Evolutionary conservation across 2,329 filamentous ascomycete species (phyloP).

Genomic region (Aphanocladium album): DNA sequence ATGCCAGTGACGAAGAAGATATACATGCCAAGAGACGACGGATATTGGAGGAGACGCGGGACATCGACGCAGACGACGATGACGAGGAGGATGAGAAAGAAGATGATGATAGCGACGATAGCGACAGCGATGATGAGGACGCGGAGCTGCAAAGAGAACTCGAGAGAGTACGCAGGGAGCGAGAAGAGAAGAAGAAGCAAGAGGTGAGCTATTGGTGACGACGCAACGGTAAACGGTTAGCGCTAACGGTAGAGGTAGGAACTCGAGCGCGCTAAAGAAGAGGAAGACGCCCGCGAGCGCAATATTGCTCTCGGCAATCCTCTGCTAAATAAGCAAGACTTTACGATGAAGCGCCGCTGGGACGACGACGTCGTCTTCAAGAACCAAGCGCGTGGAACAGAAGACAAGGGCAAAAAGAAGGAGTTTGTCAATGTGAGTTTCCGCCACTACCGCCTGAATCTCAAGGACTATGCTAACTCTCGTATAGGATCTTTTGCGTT

Average conservation of each 20-base stretch:
- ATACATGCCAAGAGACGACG: constrained; percentile 76
- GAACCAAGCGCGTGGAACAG: constrained; percentile 92
- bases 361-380: constrained; percentile 99
- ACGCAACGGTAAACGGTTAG: no score
- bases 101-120: constrained; percentile 40
- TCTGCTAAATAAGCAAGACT: constrained; percentile 81
- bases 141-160: constrained; percentile 88
- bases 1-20: constrained; percentile 45
- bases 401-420: constrained; percentile 81
- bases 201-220: constrained; percentile 22
- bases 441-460: background rate
- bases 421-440: constrained; percentile 88
- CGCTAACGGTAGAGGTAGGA: constrained; percentile 47
- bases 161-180: constrained; percentile 84
- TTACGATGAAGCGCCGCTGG: constrained; percentile 88
- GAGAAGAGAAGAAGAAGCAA: constrained; percentile 39
- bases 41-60: constrained; percentile 80
- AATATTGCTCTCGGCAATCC: constrained; percentile 93
- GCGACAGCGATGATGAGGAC: constrained; percentile 46
- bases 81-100: constrained; percentile 57
- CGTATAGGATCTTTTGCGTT: constrained; percentile 72
- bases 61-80: constrained; percentile 73
- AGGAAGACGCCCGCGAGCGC: constrained; percentile 76
- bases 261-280: constrained; percentile 70
- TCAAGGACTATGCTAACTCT: constrained; percentile 19